Base-by-base conservation (phyloP, 164 flowering plant genomes). In the Piper longum region DNA sequence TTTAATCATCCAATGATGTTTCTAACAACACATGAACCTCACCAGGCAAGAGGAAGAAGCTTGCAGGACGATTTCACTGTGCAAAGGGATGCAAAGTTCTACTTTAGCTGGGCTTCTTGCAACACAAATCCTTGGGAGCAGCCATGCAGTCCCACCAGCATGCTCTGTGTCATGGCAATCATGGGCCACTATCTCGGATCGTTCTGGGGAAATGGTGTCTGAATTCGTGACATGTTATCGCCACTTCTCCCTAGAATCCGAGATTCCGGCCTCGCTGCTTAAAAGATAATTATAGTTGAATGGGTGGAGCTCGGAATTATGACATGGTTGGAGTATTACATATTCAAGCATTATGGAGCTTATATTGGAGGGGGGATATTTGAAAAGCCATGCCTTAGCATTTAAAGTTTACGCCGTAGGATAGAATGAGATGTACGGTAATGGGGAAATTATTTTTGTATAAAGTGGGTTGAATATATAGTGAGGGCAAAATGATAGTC, bases 51-150 rank as follows among this genome's bases (percentile, higher is more conserved):
- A 83, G 59, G 98, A 93, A 76, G 77, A 78, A 61, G 96, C 83
- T 57, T 75, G 86, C 77, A 68, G 96, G 71, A 93, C 98, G 16
- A 76, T 93, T 44, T 93, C 97, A 13, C 43, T 93, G 43, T 93
- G 96, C 75, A 85, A 89, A 26, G 98, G 98, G 70, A 93, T 93
- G 98, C 98, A 93, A 65, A 93, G 98, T 79, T 93, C 98, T 18
- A 90, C 98, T 4, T 64, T 93, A n/a, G 98, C 98, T 7, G 97
- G 98, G 42, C 86, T 93, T 36, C 90, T 93, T 43, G 98, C 98
- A 4, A 73, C 91, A 0, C 98, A 89, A 60, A 89, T 93, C 73
- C 87, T 93, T 12, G 95, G 97, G 9, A 80, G 84, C 73, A 88
- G 78, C 64, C 97, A 93, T 64, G 90, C 98, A 4, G 98, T 89